A percentile compares a stretch with the other conserved stretches of the same genome.
Conservation (phyloP, 139 green algal species). For the Micromonas pusilla region DNA sequence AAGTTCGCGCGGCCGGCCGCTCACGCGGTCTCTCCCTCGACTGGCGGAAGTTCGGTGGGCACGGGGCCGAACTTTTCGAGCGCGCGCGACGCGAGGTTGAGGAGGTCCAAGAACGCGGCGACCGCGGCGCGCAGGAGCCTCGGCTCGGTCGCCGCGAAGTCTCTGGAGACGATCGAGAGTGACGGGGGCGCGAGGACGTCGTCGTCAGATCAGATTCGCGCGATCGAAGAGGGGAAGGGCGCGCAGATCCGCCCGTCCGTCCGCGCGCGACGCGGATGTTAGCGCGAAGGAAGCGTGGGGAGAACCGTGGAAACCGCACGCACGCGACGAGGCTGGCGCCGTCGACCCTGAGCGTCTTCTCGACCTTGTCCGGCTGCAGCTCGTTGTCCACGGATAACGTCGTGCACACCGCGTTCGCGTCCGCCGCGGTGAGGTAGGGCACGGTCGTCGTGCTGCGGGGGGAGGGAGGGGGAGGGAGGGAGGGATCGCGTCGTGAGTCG, state of each 20-base stretch:
- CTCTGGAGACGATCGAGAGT: background rate
- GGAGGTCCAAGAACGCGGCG: background rate
- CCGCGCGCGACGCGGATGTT: too few species aligned
- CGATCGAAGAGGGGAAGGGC: background rate
- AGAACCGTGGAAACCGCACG: too few species aligned
- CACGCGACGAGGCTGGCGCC: background rate
- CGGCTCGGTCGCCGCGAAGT: constrained; percentile 13
- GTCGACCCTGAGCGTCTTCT: constrained; percentile 9
- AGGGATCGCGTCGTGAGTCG: constrained; percentile 3
- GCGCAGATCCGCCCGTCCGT: background rate
- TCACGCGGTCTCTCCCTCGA: too few species aligned
- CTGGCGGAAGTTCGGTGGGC: too few species aligned
- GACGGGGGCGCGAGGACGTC: too few species aligned
- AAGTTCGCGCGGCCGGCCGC: too few species aligned
- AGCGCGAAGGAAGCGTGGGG: too few species aligned
- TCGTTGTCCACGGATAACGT: constrained; percentile 9
- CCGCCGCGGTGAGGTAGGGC: background rate
- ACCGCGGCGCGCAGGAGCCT: constrained; percentile 7
- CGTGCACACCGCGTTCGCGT: background rate
- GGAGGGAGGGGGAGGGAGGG: background rate
- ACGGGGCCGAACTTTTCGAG: constrained; percentile 18
- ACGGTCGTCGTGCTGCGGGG: background rate
- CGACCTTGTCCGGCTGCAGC: constrained; percentile 10
- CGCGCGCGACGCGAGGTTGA: background rate
- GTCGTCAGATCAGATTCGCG: too few species aligned